phyloP scores from a whole-genome alignment of 495 filamentous ascomycete species.

The Penicillium argentinense region DNA sequence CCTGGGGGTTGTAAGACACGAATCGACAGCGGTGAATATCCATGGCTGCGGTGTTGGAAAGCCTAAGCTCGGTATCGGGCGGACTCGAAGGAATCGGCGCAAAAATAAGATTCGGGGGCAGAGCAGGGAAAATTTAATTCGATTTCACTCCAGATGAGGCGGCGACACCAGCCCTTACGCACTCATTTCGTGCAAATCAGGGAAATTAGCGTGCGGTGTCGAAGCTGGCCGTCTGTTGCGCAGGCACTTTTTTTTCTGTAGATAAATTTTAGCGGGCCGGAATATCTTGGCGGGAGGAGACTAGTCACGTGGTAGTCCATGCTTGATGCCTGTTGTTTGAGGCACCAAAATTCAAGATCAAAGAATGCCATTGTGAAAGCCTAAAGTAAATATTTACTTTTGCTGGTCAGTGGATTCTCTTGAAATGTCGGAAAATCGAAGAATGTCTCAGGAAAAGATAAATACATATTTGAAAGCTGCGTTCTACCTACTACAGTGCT shows the following conservation, averaged over 20 bases:
- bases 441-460: no score
- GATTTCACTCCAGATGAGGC: constrained; percentile 23
- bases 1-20: constrained; percentile 87
- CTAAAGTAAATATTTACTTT: no score
- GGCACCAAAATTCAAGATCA: no score
- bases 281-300: constrained; percentile 23
- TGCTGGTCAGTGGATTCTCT: no score
- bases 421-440: no score
- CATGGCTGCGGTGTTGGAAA: constrained; percentile 53
- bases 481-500: no score
- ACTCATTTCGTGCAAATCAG: constrained; percentile 32
- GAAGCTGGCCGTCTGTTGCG: constrained; percentile 25
- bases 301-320: constrained; percentile 17
- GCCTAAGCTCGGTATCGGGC: constrained; percentile 15
- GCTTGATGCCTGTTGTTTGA: constrained; percentile 5
- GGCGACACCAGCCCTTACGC: constrained; percentile 31
- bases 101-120: constrained; percentile 7
- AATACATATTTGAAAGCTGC: no score
- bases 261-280: constrained; percentile 38
- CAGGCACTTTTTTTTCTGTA: constrained; percentile 30
- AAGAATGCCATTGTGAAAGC: no score
- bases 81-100: constrained; percentile 7
- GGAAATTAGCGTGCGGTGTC: constrained; percentile 15
- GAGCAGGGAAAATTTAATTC: constrained; percentile 18
- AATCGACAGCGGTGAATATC: constrained; percentile 98